These are phyloP conservation scores for Primulina huaijiensis DNA, from an alignment of 257 asterid genomes.

Conservation along the genomic window DNA sequence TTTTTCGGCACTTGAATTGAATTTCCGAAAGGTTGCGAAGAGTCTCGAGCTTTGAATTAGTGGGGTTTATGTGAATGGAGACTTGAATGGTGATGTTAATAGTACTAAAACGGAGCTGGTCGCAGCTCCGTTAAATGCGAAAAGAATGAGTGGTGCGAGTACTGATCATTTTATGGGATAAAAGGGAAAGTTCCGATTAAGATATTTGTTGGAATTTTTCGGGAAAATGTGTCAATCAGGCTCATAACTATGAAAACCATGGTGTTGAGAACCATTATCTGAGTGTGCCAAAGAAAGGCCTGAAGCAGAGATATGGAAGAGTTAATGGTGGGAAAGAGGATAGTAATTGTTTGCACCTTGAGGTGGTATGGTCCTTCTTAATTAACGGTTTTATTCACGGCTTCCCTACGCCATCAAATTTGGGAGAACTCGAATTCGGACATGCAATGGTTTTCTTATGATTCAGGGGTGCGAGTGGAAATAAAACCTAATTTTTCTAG, in stretches of 20 bases:
- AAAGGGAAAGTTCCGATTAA: conserved; percentile 51
- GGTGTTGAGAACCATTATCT: conserved; percentile 29
- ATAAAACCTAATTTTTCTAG: conserved; percentile 24
- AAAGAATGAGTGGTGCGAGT: conserved; percentile 31
- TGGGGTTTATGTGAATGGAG: conserved; percentile 41
- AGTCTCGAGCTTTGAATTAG: conserved; percentile 41
- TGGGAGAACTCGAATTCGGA: conserved; percentile 48
- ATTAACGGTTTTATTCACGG: conserved; percentile 71
- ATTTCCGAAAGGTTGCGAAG: conserved; percentile 60
- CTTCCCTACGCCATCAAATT: conserved; percentile 55
- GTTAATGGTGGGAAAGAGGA: conserved; percentile 41
- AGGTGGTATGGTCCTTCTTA: conserved; percentile 59
- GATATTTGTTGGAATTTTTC: conserved; percentile 56
- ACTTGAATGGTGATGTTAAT: conserved; percentile 22
- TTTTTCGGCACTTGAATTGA: conserved; percentile 67
- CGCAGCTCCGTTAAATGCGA: conserved; percentile 39
- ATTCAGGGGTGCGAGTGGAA: conserved; percentile 29
- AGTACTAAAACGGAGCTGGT: conserved; percentile 23
- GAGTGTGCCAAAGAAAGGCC: conserved; percentile 41
- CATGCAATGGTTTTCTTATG: conserved; percentile 28
- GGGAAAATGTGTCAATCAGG: conserved; percentile 43
- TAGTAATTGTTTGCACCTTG: conserved; percentile 60
- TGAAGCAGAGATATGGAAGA: conserved; percentile 56
- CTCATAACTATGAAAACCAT: conserved; percentile 21
- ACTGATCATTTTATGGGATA: conserved; percentile 26